Base-by-base conservation (phyloP, 352 stramenopile genomes). In the Phytopythium cucurbitacearum region DNA sequence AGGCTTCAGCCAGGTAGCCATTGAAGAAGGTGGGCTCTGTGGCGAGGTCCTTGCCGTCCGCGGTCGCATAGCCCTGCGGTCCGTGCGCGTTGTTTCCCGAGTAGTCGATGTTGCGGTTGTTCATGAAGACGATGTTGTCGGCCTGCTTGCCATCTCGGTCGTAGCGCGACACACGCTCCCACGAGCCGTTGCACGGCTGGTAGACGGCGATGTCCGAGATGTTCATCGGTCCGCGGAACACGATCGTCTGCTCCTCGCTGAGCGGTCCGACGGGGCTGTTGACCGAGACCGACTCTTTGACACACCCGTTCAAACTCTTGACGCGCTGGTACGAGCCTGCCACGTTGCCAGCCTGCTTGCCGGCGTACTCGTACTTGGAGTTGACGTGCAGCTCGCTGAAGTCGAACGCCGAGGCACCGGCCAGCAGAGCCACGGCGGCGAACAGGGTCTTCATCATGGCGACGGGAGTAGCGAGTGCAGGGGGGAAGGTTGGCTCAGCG, bases 31-130 rank as follows among this genome's bases (percentile, higher is more conserved):
- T 71, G 0, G 76, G 48, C 33, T 62, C 32, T 1, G 59, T 47
- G 0, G 64, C 69, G 1, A 38, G 56, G 4, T 36, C 38, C 21
- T 69, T 65, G 3, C 66, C 80, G n/a, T 90, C 73, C 1, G 58
- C 60, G 5, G 64, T 72, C 33, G 77, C 69, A 42, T 71, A 82
- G 4, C 73, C 67, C 56, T 91, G 80, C 0, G 80, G 80, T 7
- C 76, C 69, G 48, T 75, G 70, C 10, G 45, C 4, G 35, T 56
- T 54, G n/a, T 53, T 42, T 4, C 58, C 65, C 9, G 55, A 65
- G 53, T 83, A 89, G 58, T 88, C 80, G 8, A 87, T 60, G 60
- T 88, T 88, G 67, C 71, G 73, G 67, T 91, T 91, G 73, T 85
- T 85, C 71, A 91, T 71, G 59, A 91, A 91, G 10, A 81, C 56